Percentiles rank a stretch among this genome's conserved stretches.
These are phyloP conservation scores for Hansenula lynferdii DNA, from an alignment of 1,139 yeast species.

Conservation along the genomic window DNA sequence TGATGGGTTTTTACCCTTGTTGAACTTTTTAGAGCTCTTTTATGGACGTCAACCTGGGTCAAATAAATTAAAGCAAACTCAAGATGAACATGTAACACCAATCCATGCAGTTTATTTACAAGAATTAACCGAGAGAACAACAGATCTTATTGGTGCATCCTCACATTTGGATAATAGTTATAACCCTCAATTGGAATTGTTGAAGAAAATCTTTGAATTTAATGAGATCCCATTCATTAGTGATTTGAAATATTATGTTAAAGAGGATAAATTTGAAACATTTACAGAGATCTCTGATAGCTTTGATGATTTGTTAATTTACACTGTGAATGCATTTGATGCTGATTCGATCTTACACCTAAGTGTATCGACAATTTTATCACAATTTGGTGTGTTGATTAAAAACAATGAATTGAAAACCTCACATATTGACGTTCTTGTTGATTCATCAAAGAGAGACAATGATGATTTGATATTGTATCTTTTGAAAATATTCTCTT, in stretches of 20 bases:
- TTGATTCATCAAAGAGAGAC: not conserved
- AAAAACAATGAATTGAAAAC: slow-evolving; percentile 6
- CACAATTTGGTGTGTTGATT: slow-evolving; percentile 9
- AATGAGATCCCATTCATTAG: slow-evolving; percentile 21
- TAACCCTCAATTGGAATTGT: slow-evolving; percentile 21
- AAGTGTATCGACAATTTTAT: not conserved
- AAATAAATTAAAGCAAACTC: slow-evolving; percentile 2
- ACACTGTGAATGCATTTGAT: slow-evolving; percentile 9
- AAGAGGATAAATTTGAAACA: slow-evolving; percentile 15
- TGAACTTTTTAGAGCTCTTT: slow-evolving; percentile 30
- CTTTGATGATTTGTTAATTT: slow-evolving; percentile 15
- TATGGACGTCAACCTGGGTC: slow-evolving; percentile 22
- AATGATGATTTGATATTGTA: not conserved
- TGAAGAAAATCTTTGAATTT: slow-evolving; percentile 20
- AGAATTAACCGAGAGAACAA: slow-evolving; percentile 60
- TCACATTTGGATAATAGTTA: slow-evolving; percentile 32
- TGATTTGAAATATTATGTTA: slow-evolving; percentile 17
- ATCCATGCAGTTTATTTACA: slow-evolving; percentile 54
- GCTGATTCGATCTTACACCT: slow-evolving; percentile 4
- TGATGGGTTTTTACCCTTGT: slow-evolving; percentile 19
- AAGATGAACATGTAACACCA: slow-evolving; percentile 13
- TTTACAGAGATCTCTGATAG: slow-evolving; percentile 14
- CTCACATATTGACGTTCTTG: not conserved
- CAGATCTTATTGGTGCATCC: slow-evolving; percentile 65
- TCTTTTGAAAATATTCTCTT: not conserved